These are phyloP conservation scores for Dacryopinax spathularia DNA, from an alignment of 768 basidiomycete genomes.

Conservation along the genomic window DNA sequence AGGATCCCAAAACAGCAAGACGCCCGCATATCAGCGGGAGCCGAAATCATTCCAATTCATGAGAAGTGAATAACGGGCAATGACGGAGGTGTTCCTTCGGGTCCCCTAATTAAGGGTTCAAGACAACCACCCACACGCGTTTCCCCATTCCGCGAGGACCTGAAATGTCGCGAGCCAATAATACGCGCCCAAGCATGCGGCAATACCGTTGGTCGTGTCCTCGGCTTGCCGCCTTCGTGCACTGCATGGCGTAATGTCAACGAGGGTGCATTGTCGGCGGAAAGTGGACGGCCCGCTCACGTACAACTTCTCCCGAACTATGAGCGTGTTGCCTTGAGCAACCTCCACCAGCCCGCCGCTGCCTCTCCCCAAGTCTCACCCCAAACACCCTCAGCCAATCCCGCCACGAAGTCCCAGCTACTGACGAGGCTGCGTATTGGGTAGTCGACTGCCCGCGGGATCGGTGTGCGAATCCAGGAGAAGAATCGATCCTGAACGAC, in stretches of 20 bases:
- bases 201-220: neutral
- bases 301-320: neutral
- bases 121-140: neutral
- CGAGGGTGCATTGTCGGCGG: neutral
- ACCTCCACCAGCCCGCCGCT: neutral
- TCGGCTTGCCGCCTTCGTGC: neutral
- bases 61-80: neutral
- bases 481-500: slow-evolving; percentile 80
- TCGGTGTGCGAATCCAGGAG: slow-evolving; percentile 63
- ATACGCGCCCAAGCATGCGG: no score
- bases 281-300: neutral
- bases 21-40: neutral
- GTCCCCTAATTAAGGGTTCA: neutral
- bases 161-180: neutral
- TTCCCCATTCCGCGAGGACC: neutral
- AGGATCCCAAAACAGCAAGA: neutral
- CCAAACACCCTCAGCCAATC: neutral
- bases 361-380: neutral
- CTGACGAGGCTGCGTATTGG: slow-evolving; percentile 56
- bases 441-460: slow-evolving; percentile 77
- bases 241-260: neutral
- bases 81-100: neutral
- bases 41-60: neutral
- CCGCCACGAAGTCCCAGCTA: slow-evolving; percentile 48
- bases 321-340: neutral